Base-by-base conservation (phyloP, 306 rosid genomes). In the Oemleria cerasiformis region DNA sequence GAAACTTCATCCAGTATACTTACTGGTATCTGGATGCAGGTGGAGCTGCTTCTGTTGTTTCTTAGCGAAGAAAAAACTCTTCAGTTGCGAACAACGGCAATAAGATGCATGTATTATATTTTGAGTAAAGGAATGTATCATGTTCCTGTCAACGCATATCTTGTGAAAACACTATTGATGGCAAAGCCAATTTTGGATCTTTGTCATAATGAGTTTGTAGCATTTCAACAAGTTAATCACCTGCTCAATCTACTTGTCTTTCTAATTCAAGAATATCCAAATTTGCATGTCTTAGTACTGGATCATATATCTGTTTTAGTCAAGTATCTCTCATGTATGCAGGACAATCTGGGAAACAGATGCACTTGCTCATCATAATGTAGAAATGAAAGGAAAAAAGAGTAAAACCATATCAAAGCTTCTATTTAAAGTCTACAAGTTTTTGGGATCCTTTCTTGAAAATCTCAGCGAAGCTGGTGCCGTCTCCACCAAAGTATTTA, bases 61-160 rank as follows among this genome's bases (percentile, higher is more conserved):
- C 87, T 87, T 67, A 30, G 75, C 63, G 76, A 21, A 74, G 87
- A 84, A 73, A 80, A 71, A 68, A 68, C 81, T 39, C 30, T 51
- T 44, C 87, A 19, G 65, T 75, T 90, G 57, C 86, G 56, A 51
- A 84, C 77, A 75, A 80, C 85, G 9, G 81, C 85, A 14, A 51
- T 86, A 79, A 85, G 75, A 81, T 88, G 98, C 77, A 72, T 93
- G 72, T 76, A 41, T 56, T 88, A 72, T 75, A 55, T 93, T 61
- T 70, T 79, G 36, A 67, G 65, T 69, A 83, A 80, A 81, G 86
- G 88, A 65, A 55, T n/a, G 7, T 67, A 40, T 30, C 80, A 48
- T n/a, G 51, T 79, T 75, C 70, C 84, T 43, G 56, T 76, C 21
- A 65, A 19, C 64, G 55, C 67, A 61, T 48, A 63, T 77, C 21